These are phyloP conservation scores for Mikania micrantha DNA, from an alignment of 129 eudicot genomes.

Conservation along the genomic window DNA sequence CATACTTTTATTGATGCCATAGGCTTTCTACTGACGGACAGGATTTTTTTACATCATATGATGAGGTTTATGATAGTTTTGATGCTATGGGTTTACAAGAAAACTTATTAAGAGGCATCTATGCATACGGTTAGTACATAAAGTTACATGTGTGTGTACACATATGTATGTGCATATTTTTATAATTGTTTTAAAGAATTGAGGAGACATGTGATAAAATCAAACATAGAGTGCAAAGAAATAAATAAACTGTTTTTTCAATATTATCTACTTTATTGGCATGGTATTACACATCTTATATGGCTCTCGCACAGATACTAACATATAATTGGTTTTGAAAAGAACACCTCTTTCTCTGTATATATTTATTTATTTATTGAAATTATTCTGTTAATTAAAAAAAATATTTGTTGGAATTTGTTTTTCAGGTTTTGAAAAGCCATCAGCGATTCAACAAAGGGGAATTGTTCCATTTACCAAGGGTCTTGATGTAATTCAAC, in stretches of 20 bases:
- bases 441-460: slow-evolving; percentile 26
- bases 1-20: background rate
- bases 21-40: slow-evolving; percentile 48
- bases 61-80: slow-evolving; percentile 54
- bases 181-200: too few relatives aligned
- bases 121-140: slow-evolving; percentile 43
- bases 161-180: background rate
- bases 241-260: too few relatives aligned
- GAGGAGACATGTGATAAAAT: too few relatives aligned
- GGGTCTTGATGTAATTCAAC: slow-evolving; percentile 26
- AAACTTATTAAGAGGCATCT: slow-evolving; percentile 57
- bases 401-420: background rate
- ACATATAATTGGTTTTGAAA: too few relatives aligned
- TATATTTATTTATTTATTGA: too few relatives aligned
- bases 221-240: too few relatives aligned
- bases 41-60: slow-evolving; percentile 56
- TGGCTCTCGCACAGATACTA: too few relatives aligned
- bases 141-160: too few relatives aligned
- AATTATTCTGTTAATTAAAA: too few relatives aligned
- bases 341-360: too few relatives aligned
- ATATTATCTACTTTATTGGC: too few relatives aligned
- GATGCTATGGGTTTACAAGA: slow-evolving; percentile 58
- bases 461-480: slow-evolving; percentile 23
- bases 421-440: slow-evolving; percentile 14
- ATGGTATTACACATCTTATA: too few relatives aligned